Evolutionary conservation across 495 filamentous ascomycete species (phyloP).

Genomic region (Daldinia decipiens): DNA sequence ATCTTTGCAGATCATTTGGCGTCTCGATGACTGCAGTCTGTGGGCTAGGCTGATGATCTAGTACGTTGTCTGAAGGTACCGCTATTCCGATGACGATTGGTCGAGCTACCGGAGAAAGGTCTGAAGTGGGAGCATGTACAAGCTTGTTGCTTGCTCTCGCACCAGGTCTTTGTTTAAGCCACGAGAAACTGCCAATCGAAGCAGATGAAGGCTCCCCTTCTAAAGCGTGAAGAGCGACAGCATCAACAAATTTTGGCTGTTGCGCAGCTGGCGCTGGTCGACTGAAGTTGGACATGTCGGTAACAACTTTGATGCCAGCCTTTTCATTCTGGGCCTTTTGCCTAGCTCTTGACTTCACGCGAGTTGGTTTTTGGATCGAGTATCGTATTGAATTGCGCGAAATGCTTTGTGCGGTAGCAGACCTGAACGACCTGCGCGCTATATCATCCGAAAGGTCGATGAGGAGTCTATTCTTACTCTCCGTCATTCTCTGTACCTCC

Average conservation of each 20-base stretch:
- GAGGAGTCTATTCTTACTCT: slow-evolving; percentile 44
- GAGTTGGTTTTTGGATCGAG: slow-evolving; percentile 39
- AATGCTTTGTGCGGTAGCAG: slow-evolving; percentile 25
- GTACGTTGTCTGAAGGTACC: slow-evolving; percentile 69
- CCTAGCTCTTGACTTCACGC: slow-evolving; percentile 59
- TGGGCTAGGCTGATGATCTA: slow-evolving; percentile 62
- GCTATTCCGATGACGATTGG: slow-evolving; percentile 83
- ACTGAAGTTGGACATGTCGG: slow-evolving; percentile 61
- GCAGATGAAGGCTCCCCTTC: slow-evolving; percentile 55
- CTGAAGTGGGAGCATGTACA: slow-evolving; percentile 46
- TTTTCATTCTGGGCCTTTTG: slow-evolving; percentile 66
- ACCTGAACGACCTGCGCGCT: slow-evolving; percentile 23
- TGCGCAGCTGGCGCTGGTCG: slow-evolving; percentile 12
- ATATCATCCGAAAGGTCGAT: slow-evolving; percentile 38
- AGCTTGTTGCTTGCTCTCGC: slow-evolving; percentile 45
- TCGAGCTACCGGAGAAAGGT: slow-evolving; percentile 78
- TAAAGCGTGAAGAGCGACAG: slow-evolving; percentile 61
- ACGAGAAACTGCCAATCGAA: slow-evolving; percentile 55
- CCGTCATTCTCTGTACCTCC: slow-evolving; percentile 45
- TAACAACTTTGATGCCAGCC: slow-evolving; percentile 74
- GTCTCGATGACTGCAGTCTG: slow-evolving; percentile 59
- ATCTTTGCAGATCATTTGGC: slow-evolving; percentile 49
- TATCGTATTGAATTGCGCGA: slow-evolving; percentile 40
- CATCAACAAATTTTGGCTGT: slow-evolving; percentile 58
- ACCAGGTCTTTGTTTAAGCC: slow-evolving; percentile 54